phyloP scores from a whole-genome alignment of 345 rosid species.

The Anastatica hierochuntica region DNA sequence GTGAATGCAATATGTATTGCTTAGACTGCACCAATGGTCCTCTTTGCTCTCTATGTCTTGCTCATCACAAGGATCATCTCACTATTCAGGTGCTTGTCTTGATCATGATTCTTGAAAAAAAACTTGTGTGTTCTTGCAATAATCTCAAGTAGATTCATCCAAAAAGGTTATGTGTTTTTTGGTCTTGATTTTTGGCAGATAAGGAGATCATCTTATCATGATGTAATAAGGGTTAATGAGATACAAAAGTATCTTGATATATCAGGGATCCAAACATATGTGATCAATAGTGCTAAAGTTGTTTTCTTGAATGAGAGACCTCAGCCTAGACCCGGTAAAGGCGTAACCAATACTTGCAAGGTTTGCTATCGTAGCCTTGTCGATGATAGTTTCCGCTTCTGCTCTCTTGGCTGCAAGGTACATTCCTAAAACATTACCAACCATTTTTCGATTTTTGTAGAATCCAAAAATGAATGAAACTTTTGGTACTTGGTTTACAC shows the following conservation, averaged over 20 bases:
- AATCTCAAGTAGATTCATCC: neutral
- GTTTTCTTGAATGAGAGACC: constrained; percentile 96
- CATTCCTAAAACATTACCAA: neutral
- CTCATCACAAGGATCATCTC: constrained; percentile 64
- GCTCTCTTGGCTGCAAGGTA: constrained; percentile 99
- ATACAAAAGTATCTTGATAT: constrained; percentile 84
- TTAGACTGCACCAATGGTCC: constrained; percentile 81
- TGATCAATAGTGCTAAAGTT: constrained; percentile 26
- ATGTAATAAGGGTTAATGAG: constrained; percentile 92
- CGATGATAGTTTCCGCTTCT: constrained; percentile 88
- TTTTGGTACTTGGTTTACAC: neutral
- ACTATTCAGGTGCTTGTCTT: constrained; percentile 58
- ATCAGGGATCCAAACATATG: constrained; percentile 86
- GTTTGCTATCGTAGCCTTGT: constrained; percentile 92
- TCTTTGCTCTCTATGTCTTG: constrained; percentile 71
- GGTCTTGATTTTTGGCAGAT: constrained; percentile 38
- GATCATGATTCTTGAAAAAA: neutral
- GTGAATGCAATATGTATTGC: constrained; percentile 97
- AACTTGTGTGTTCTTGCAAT: too few species aligned
- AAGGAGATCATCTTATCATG: constrained; percentile 98
- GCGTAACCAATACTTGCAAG: constrained; percentile 83
- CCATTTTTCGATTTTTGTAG: neutral
- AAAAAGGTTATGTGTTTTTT: neutral
- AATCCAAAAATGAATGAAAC: neutral
- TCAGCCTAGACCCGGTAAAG: constrained; percentile 96